phyloP scores from a whole-genome alignment of 129 eudicot species.

The Centella asiatica region DNA sequence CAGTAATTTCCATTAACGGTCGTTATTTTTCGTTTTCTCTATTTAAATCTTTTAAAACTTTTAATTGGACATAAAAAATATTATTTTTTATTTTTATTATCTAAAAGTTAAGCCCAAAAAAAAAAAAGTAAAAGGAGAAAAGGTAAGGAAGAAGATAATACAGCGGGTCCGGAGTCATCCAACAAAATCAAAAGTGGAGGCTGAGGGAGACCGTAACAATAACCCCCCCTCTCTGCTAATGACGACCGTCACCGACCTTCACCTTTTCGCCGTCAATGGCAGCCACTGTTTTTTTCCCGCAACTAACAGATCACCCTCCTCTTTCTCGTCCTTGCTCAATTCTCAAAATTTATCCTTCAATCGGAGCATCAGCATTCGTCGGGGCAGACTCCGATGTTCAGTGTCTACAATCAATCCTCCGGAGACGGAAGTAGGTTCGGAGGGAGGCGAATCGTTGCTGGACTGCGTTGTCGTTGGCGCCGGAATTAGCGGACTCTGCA shows the following conservation, averaged over 20 bases:
- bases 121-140: no score
- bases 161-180: no score
- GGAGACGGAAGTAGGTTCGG: conserved; percentile 10
- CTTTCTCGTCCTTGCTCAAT: not conserved
- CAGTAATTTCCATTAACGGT: no score
- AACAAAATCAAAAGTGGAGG: no score
- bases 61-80: no score
- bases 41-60: no score
- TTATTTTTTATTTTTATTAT: no score
- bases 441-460: conserved; percentile 18
- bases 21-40: no score
- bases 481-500: conserved; percentile 66
- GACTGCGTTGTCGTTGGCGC: conserved; percentile 81
- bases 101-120: no score
- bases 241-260: conserved; percentile 24
- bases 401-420: conserved; percentile 23
- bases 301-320: not conserved
- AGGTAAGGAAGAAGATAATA: no score
- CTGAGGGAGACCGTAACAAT: no score
- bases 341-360: not conserved
- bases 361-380: not conserved
- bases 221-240: not conserved
- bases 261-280: conserved; percentile 10
- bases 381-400: conserved; percentile 23
- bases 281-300: conserved; percentile 14